Base-by-base conservation (phyloP, 345 rosid genomes). In the Corchorus olitorius region DNA sequence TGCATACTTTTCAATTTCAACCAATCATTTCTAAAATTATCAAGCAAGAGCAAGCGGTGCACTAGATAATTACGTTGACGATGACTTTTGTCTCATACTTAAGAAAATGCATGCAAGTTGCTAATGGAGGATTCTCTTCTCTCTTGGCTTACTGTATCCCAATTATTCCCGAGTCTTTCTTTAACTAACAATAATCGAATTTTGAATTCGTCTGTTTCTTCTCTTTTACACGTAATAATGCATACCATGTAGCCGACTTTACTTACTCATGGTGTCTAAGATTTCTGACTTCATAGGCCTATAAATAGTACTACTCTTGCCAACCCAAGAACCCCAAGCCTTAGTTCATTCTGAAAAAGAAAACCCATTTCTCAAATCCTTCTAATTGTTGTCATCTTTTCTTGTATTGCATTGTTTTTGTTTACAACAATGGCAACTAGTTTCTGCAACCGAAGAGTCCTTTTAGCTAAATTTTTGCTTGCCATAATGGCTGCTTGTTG, bases 1-100 rank as follows among this genome's bases (percentile, higher is more conserved):
- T 14, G 43, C 3, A 39, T 39, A 39, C 49, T 49, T 22, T 46
- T 45, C 19, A 0, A 19, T 58, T 22, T 4, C 33, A 5, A 11
- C 37, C 13, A 19, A 56, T 56, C 58, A 15, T 69, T 69, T 69
- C 37, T 12, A 49, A 48, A 16, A 49, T 49, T 8, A 55, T 53
- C 20, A 7, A 19, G 61, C 20, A 7, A 19, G 61, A 20, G 61
- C 34, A 12, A 20, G 61, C 34, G 34, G 61, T 56, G 61, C 14
- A 27, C 50, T 49, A 69, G 60, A 69, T 68, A 3, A 14, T 48
- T 22, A 46, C 55, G 55, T 67, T 67, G 72, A 48, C 72, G 72
- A 67, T 55, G 72, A 67, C 72, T 68, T 56, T 68, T 67, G 39
- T 48, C 72, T 22, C 72, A 7, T 22, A 12, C 6, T 14, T 6